Evolutionary conservation across 495 filamentous ascomycete species (phyloP), one percentile per base, ranked within the genome.

Genomic region (Aspergillus cavernicola): DNA sequence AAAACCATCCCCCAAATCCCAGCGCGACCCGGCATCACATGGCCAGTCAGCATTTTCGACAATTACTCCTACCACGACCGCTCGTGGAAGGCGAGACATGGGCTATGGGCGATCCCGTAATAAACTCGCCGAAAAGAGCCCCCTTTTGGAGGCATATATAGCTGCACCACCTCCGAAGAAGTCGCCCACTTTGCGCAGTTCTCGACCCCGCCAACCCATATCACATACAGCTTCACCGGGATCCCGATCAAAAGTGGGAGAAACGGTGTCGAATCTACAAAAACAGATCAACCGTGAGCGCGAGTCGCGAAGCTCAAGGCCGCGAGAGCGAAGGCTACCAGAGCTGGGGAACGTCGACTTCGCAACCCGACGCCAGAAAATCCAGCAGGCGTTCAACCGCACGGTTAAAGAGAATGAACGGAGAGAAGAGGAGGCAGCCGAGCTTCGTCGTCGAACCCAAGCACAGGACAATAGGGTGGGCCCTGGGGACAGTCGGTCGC

Each of bases 171-270:
- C 70, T 26, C 78, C 79, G 6, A 82, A 83, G 49, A 80, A 79
- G 50, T 89, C 86, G 4, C 91, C 91, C 0, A 85, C 84, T 11
- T 72, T 96, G 18, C 81, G 91, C 52, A 92, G 89, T 57, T 95
- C 91, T 9, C 78, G 88, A 35, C 88, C 89, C 16, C 77, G 91
- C 24, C 85, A 88, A 65, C 86, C 87, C 9, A 85, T 95, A 26
- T 89, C 89, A 26, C 76, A 81, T 36, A 87, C 87, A n/a, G 75
- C 79, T 9, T 35, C 51, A 1, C 84, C 85, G 1, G 80, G 81
- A 19, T 85, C 86, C 8, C 83, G 85, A 54, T 80, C 84, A 51
- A 83, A 78, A 63, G 70, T 76, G 6, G 71, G 71, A 10, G 79
- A 83, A 47, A 70, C 71, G 15, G 66, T 80, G 22, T 72, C 71